Conservation (phyloP, 73 alveolate genomes). For the Uronychia setigera region DNA sequence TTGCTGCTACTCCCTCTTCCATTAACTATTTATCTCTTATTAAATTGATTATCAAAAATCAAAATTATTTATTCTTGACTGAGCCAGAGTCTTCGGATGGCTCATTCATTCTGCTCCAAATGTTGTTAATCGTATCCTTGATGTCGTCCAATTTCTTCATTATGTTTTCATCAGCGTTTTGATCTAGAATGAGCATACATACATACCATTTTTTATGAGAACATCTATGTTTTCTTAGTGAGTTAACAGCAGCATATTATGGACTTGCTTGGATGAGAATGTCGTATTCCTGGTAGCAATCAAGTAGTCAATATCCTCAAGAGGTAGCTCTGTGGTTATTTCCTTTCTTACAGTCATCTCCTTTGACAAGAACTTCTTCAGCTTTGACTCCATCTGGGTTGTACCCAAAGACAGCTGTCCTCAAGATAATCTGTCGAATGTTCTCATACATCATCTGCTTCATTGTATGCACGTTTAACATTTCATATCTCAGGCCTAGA, state of each 20-base stretch:
- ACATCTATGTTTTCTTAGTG: background rate
- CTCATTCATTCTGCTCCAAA: no score
- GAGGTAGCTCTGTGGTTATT: background rate
- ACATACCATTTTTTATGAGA: background rate
- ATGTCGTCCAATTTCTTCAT: no score
- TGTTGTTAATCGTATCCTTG: no score
- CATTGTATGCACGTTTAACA: no score
- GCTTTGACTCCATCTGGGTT: background rate
- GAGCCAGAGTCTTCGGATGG: no score
- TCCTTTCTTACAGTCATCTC: background rate
- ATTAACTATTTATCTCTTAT: no score
- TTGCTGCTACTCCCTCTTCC: no score
- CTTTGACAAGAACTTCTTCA: background rate
- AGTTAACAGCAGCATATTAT: background rate
- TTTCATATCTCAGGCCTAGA: no score
- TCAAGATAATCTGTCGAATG: background rate
- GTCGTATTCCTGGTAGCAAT: background rate
- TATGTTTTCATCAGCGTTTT: no score
- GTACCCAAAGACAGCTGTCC: background rate
- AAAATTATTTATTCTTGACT: no score
- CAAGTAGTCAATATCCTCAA: background rate
- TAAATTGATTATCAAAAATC: no score
- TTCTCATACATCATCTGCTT: background rate
- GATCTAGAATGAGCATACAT: no score
- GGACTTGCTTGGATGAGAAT: slow-evolving; percentile 4